Conservation (phyloP, 208 protist species). For the Acanthamoeba divionensis region DNA sequence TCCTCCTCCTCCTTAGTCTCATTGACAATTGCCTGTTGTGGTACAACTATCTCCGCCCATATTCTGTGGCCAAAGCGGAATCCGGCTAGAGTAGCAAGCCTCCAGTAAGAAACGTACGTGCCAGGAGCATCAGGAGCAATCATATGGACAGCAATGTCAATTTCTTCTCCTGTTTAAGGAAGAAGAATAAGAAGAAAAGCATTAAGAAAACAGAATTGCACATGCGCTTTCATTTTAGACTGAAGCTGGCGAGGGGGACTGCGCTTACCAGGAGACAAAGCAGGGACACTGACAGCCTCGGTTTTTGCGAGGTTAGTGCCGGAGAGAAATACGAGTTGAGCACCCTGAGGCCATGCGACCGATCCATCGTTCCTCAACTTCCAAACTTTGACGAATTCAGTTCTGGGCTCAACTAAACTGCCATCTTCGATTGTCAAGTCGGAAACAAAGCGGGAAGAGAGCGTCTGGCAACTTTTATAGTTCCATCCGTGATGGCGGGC, state of each 20-base stretch:
- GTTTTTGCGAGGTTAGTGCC: not conserved
- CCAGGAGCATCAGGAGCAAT: not conserved
- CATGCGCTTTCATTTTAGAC: no score
- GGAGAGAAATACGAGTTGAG: slow-evolving; percentile 7
- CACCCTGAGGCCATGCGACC: slow-evolving; percentile 38
- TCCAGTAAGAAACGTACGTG: not conserved
- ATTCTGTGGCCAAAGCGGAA: not conserved
- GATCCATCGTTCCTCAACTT: slow-evolving; percentile 55
- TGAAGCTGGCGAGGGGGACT: no score
- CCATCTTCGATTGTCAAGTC: slow-evolving; percentile 59
- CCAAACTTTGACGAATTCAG: slow-evolving; percentile 63
- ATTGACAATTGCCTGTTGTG: not conserved
- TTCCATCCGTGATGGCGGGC: not conserved
- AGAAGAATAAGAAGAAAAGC: no score
- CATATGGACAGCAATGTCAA: not conserved
- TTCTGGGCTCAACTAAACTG: slow-evolving; percentile 17
- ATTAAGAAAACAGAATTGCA: no score
- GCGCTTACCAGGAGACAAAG: not conserved
- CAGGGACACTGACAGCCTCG: not conserved
- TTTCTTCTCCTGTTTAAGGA: slow-evolving; percentile 8
- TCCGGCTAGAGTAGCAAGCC: not conserved
- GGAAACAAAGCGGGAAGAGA: slow-evolving; percentile 49
- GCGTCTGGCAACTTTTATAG: not conserved
- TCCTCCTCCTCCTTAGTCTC: not conserved
- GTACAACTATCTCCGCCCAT: not conserved